phyloP scores from a whole-genome alignment of 768 basidiomycete genomes.

The Hygrophorus russula region DNA sequence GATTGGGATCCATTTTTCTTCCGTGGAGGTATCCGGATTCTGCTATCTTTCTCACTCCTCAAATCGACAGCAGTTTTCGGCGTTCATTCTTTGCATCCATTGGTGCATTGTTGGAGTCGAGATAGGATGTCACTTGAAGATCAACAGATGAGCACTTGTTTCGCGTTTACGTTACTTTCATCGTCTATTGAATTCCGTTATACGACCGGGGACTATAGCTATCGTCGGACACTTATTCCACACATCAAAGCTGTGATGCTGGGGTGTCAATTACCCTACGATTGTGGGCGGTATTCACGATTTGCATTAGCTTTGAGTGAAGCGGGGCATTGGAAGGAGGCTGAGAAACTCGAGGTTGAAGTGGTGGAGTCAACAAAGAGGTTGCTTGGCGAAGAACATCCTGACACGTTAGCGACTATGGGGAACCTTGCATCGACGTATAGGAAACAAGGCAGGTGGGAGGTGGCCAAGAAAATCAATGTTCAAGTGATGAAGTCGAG shows the following conservation, averaged over 20 bases:
- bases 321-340: background rate
- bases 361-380: background rate
- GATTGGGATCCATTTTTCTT: slow-evolving; percentile 10
- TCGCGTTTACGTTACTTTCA: background rate
- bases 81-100: slow-evolving; percentile 7
- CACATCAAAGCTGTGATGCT: slow-evolving; percentile 5
- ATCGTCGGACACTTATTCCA: background rate
- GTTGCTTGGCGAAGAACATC: background rate
- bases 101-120: slow-evolving; percentile 7
- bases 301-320: background rate
- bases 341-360: background rate
- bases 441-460: no score
- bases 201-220: background rate
- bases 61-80: slow-evolving; percentile 3
- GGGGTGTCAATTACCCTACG: background rate
- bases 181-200: slow-evolving; percentile 1
- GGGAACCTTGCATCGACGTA: background rate
- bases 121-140: background rate
- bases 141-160: background rate
- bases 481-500: background rate
- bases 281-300: background rate
- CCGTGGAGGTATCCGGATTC: slow-evolving; percentile 9
- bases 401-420: background rate
- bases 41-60: slow-evolving; percentile 12
- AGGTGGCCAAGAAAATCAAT: no score